Evolutionary conservation across 108 stramenopile species (phyloP).

Genomic region (Pseudonitzschia pungens): DNA sequence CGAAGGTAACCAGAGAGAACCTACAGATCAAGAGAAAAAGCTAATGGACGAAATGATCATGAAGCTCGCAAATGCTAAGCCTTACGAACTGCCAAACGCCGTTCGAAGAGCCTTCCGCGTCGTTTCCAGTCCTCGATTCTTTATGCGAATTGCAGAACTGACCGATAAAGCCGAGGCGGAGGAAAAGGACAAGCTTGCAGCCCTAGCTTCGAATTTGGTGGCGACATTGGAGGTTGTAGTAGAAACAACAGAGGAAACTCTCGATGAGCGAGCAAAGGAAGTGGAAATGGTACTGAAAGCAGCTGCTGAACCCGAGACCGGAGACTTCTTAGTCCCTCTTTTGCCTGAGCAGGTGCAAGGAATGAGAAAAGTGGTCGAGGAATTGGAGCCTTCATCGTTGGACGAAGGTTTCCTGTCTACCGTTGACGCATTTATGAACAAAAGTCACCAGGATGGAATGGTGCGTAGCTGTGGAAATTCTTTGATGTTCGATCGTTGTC

Average conservation of each 20-base stretch:
- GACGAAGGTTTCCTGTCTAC: constrained; percentile 85
- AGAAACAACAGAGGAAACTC: constrained; percentile 63
- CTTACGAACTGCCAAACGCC: constrained; percentile 85
- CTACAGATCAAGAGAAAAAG: constrained; percentile 57
- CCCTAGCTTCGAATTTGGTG: constrained; percentile 74
- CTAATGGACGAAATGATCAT: constrained; percentile 90
- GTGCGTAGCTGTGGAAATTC: neutral
- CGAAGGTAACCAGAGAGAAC: constrained; percentile 77
- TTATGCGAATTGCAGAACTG: constrained; percentile 79
- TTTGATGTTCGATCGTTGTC: neutral
- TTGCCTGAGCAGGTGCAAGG: constrained; percentile 57
- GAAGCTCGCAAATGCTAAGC: constrained; percentile 76
- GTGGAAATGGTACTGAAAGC: constrained; percentile 80
- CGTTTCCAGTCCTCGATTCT: constrained; percentile 80
- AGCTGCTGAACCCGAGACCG: constrained; percentile 79
- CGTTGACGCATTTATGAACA: constrained; percentile 89
- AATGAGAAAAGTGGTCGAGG: constrained; percentile 62
- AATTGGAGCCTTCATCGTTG: constrained; percentile 53
- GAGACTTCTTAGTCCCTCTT: constrained; percentile 87
- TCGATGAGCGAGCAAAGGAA: constrained; percentile 80
- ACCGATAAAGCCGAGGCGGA: constrained; percentile 52
- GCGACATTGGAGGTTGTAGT: constrained; percentile 78
- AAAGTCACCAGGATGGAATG: constrained; percentile 86
- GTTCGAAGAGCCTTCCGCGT: constrained; percentile 82
- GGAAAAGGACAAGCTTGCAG: constrained; percentile 63